These are phyloP conservation scores for Fusarium albosuccineum DNA, from an alignment of 2,329 filamentous ascomycete species.

Conservation along the genomic window DNA sequence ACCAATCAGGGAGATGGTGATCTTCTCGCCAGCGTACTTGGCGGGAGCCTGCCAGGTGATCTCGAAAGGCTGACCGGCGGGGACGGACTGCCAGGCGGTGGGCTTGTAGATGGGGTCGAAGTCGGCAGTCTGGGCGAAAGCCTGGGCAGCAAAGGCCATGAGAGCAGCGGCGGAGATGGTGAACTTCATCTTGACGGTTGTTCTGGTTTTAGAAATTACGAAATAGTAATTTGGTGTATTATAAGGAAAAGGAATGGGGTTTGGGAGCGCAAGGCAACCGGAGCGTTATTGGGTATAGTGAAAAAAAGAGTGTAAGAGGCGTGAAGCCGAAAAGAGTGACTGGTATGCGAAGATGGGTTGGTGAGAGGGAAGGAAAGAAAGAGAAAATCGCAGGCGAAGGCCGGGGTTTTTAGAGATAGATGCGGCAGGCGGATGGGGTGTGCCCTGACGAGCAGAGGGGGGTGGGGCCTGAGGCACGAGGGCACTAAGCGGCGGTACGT, in stretches of 20 bases:
- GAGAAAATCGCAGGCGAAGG: constrained; percentile 25
- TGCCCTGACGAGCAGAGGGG: constrained; percentile 17
- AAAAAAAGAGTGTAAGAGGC: constrained; percentile 51
- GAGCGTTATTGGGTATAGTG: constrained; percentile 33
- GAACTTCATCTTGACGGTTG: constrained; percentile 67
- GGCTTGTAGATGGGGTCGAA: constrained; percentile 69
- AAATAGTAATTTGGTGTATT: constrained; percentile 28
- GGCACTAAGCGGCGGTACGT: constrained; percentile 27
- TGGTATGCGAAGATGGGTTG: constrained; percentile 44
- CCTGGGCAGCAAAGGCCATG: constrained; percentile 65
- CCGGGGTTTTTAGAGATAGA: constrained; percentile 42
- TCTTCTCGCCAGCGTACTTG: constrained; percentile 57
- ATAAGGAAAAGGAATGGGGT: constrained; percentile 26
- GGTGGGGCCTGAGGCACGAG: constrained; percentile 13
- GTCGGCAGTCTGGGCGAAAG: constrained; percentile 66
- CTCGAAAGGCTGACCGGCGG: constrained; percentile 62
- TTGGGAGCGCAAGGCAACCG: constrained; percentile 34
- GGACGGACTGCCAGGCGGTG: constrained; percentile 56
- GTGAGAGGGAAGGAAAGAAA: constrained; percentile 35
- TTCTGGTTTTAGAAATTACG: constrained; percentile 43
- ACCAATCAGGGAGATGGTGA: constrained; percentile 68
- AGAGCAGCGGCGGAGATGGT: constrained; percentile 60
- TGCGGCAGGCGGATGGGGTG: constrained; percentile 36
- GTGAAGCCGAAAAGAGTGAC: constrained; percentile 50
- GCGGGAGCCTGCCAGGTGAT: constrained; percentile 64